A percentile compares a stretch with the other conserved stretches of the same genome.
Conservation (phyloP, 352 stramenopile species). For the Phytophthora vignae region DNA sequence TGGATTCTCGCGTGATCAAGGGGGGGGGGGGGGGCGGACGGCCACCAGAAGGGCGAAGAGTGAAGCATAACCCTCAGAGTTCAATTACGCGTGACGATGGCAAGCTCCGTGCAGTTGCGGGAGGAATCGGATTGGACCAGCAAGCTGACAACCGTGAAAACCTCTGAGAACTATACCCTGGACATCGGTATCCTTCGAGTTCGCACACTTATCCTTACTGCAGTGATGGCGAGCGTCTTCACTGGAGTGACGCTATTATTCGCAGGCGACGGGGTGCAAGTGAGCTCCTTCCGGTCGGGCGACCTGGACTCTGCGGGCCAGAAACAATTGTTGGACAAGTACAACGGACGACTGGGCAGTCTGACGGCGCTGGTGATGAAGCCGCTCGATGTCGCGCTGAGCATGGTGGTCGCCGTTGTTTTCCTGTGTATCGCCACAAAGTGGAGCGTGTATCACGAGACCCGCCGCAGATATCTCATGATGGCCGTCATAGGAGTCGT, state of each 20-base stretch:
- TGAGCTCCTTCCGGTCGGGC: conserved; percentile 9
- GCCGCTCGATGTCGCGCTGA: conserved; percentile 15
- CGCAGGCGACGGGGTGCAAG: conserved; percentile 7
- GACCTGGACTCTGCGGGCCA: conserved; percentile 12
- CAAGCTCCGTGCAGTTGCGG: not conserved
- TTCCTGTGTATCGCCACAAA: conserved; percentile 12
- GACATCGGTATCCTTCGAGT: conserved; percentile 10
- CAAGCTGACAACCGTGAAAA: not conserved
- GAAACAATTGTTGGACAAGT: conserved; percentile 18
- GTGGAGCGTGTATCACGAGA: conserved; percentile 13
- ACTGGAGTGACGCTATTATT: conserved; percentile 11
- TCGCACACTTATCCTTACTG: not conserved
- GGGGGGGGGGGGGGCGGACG: too few relatives aligned
- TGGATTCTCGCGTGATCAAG: too few relatives aligned
- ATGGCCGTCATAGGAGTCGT: conserved; percentile 15
- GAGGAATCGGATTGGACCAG: not conserved
- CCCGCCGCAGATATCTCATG: conserved; percentile 6
- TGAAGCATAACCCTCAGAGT: too few relatives aligned
- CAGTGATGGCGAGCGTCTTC: not conserved
- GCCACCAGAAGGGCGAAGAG: too few relatives aligned
- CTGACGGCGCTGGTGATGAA: conserved; percentile 20
- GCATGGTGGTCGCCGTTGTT: conserved; percentile 16
- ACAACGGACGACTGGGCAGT: conserved; percentile 10
- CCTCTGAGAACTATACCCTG: not conserved
- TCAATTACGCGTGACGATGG: not conserved